Percentiles rank a stretch among this genome's conserved stretches.
Conservation (phyloP, 176 grass and related monocot genomes). For the Carex littledalei region DNA sequence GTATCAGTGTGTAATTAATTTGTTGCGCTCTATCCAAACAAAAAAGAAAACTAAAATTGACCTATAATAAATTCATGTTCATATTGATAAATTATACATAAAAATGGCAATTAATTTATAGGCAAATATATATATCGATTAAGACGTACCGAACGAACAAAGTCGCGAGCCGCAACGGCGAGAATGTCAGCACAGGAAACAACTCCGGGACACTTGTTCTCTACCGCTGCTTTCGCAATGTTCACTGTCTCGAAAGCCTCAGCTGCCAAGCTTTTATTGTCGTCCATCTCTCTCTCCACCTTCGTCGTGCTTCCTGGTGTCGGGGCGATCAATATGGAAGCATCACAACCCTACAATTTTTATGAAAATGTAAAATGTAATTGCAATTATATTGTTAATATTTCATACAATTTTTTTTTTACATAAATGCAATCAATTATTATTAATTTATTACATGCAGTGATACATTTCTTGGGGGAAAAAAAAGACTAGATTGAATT, state of each 20-base stretch:
- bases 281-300: slow-evolving; percentile 84
- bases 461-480: not conserved
- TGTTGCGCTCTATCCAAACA: not conserved
- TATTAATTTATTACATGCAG: not conserved
- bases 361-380: not conserved
- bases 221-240: slow-evolving; percentile 75
- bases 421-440: not conserved
- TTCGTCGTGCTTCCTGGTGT: slow-evolving; percentile 19
- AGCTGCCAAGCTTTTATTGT: slow-evolving; percentile 68
- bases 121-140: not conserved
- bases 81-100: not conserved
- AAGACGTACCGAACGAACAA: slow-evolving; percentile 56
- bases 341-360: slow-evolving; percentile 58
- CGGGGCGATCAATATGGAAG: slow-evolving; percentile 76
- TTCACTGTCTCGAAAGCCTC: slow-evolving; percentile 79
- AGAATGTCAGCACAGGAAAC: slow-evolving; percentile 94
- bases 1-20: not conserved
- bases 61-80: not conserved
- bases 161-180: slow-evolving; percentile 74
- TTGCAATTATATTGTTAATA: not conserved
- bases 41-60: not conserved
- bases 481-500: not conserved
- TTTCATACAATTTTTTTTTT: not conserved
- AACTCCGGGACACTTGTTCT: slow-evolving; percentile 68
- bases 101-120: not conserved